Base-by-base conservation (phyloP, 208 protist genomes). In the Crithidia mellificae region DNA sequence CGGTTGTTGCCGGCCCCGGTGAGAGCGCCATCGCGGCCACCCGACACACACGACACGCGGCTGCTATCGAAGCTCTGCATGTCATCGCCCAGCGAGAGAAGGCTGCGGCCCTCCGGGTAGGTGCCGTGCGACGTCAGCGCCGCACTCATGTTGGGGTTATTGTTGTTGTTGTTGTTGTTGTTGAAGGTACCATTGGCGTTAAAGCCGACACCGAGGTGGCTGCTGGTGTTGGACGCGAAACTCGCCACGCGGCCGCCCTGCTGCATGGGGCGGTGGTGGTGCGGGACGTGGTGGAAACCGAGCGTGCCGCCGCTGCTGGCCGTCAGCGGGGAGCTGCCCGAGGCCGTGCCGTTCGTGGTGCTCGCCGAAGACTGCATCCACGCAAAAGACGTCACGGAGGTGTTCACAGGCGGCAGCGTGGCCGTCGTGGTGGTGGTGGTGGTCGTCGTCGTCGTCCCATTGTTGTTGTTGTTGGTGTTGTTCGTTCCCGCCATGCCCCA, bases 21-120 rank as follows among this genome's bases (percentile, higher is more conserved):
- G 38, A 3, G 29, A 17, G 38, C 14, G n/a, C 32, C 56, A 15
- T 70, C 63, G 27, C 56, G 58, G 32, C 51, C 9, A n/a, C 62
- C 49, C 15, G 61, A 62, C 38, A 54, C 32, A 46, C 70, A 59
- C 32, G 70, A 54, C 22, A 59, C 39, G 38, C 30, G 55, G 43
- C 57, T 62, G 68, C 74, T 71, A 6, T 43, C 14, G 20, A 64
- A 49, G 59, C 68, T 80, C n/a, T 69, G 68, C 22, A 68, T 39
- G 27, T 68, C 68, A 29, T 70, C 68, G 2, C 57, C 54, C 6
- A 78, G 27, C 0, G 56, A 68, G 27, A 63, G 20, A 38, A 29
- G 57, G 17, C 55, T 50, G 38, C 58, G 57, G 19, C 53, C 47
- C 39, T 49, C 59, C 7, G 53, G 15, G 52, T 49, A 30, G 15